Base-by-base conservation (phyloP, 2,329 filamentous ascomycete species). In the Ophiostoma tasmaniense region DNA sequence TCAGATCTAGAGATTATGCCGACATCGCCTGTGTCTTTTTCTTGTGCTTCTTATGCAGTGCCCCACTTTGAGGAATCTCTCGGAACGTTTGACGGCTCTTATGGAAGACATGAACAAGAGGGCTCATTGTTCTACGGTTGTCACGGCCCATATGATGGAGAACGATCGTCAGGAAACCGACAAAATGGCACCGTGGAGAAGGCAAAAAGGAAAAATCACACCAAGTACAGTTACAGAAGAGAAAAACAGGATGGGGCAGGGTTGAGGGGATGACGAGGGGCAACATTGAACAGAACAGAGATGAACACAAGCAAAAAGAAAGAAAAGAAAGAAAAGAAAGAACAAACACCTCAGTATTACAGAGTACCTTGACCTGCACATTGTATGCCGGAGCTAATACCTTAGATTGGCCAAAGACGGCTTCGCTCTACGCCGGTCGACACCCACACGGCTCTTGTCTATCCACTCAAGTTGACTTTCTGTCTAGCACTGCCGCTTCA, bases 1-100 rank as follows among this genome's bases (percentile, higher is more conserved):
- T 84, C 81, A 78, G 81, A 84, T 84, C 81, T 77, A 73, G 77
- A 80, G 81, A 84, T 84, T 81, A 82, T 73, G 74, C 80, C 80
- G 80, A 81, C 78, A 77, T 80, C 78, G 80, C 76, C 72, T 37
- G n/a, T 35, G 22, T 61, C 22, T 35, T 59, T 37, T 59, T 37
- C 45, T 20, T n/a, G 52, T 71, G 67, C 65, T 45, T 37, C 45
- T 20, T 17, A 59, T 71, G 67, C 64, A 69, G 71, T 71, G 45
- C 69, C 70, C 69, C 62, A 68, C 68, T 33, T 52, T 33, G 42
- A 67, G 68, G 68, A 62, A 61, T 61, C 25, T 61, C 25, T 61
- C 55, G 55, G 55, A 59, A 66, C 61, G 10, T 62, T 22, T 50
- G 30, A 39, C 50, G 30, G 66, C 35, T 50, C 66, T 17, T 14